Conservation (phyloP, 345 rosid genomes). For the Syzygium aromaticum region DNA sequence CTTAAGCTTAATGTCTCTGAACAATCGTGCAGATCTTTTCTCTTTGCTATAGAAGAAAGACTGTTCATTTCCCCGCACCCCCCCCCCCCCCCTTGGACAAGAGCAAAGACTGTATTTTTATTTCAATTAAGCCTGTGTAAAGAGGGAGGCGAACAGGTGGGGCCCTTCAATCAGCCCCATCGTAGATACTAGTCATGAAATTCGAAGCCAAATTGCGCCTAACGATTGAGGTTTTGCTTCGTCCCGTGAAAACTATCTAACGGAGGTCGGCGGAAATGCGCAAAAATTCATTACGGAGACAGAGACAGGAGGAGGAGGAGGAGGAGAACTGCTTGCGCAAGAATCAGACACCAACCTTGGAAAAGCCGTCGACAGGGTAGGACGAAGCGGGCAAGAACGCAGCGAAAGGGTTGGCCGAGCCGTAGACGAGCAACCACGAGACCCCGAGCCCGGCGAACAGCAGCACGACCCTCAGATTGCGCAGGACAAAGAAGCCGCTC, state of each 20-base stretch:
- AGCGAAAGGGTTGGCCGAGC: neutral
- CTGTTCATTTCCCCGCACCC: neutral
- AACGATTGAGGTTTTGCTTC: neutral
- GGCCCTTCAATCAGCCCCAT: neutral
- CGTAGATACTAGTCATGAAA: neutral
- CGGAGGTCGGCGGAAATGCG: neutral
- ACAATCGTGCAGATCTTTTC: neutral
- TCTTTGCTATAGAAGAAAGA: neutral
- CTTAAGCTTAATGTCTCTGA: neutral
- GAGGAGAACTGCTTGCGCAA: neutral
- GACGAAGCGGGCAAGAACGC: neutral
- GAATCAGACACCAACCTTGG: neutral
- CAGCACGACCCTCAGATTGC: slow-evolving; percentile 1
- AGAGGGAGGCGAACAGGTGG: neutral
- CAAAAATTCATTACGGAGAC: neutral
- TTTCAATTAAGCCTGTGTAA: neutral
- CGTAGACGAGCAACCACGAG: slow-evolving; percentile 1
- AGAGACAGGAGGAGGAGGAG: neutral
- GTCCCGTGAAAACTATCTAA: neutral
- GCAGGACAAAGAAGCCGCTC: neutral
- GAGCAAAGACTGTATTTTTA: neutral
- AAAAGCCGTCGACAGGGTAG: neutral
- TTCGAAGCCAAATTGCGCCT: neutral
- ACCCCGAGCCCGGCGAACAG: neutral
- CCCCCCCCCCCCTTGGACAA: neutral